A percentile compares a stretch with the other conserved stretches of the same genome.
These are phyloP conservation scores for Pleurotus eryngii DNA, from an alignment of 768 basidiomycete species.

Conservation along the genomic window DNA sequence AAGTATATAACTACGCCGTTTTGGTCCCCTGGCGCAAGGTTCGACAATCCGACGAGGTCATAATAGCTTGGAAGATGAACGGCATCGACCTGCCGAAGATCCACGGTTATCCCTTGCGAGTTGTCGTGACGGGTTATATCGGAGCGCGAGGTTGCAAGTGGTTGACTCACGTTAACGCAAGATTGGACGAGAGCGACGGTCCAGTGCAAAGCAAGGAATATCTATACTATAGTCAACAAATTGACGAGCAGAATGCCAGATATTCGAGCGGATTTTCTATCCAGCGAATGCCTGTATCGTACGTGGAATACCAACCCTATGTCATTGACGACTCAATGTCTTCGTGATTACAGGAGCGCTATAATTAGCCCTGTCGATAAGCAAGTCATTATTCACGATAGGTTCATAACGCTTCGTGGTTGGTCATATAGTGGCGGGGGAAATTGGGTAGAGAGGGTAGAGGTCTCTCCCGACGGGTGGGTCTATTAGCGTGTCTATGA, in stretches of 20 bases:
- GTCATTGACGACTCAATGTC: neutral
- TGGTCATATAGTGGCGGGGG: constrained; percentile 47
- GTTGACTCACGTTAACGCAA: constrained; percentile 50
- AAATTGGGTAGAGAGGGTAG: constrained; percentile 56
- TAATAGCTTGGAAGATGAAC: constrained; percentile 55
- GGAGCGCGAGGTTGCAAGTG: constrained; percentile 54
- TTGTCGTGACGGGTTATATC: constrained; percentile 52
- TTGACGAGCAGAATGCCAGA: constrained; percentile 49
- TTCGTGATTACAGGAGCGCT: constrained; percentile 36
- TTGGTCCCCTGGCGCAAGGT: constrained; percentile 49
- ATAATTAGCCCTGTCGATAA: constrained; percentile 44
- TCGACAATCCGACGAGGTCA: constrained; percentile 41
- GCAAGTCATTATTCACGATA: constrained; percentile 45
- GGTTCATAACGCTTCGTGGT: constrained; percentile 38
- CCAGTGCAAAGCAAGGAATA: constrained; percentile 54
- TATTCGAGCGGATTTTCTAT: constrained; percentile 57
- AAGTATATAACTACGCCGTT: constrained; percentile 39
- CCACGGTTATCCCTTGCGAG: constrained; percentile 48
- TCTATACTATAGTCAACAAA: constrained; percentile 49
- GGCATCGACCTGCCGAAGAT: constrained; percentile 46
- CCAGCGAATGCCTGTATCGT: constrained; percentile 58
- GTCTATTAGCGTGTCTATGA: constrained; percentile 5
- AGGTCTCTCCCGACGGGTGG: constrained; percentile 47
- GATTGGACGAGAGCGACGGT: constrained; percentile 44
- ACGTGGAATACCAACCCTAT: constrained; percentile 15